Evolutionary conservation across 805 yeast genomes (phyloP), one percentile per base, ranked within the genome.

Genomic region (Metschnikowia peoriensis): DNA sequence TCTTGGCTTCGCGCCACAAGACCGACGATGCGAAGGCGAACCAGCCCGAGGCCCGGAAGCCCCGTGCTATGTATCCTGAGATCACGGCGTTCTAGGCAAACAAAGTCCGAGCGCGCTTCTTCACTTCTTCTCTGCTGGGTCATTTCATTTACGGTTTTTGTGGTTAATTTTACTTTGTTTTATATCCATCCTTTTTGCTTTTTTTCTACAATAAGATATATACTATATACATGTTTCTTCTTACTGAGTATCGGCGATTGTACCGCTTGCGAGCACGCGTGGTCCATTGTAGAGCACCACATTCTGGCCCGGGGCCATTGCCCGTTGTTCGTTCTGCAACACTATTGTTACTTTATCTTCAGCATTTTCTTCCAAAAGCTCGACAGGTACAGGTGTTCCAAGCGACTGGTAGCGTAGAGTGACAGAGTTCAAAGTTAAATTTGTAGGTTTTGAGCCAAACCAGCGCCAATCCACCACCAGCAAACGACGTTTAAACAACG

Each of bases 291-390:
- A 94, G 6, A 93, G 64, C 0, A 88, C 96, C 15, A 90, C 69
- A 58, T 81, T 85, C 66, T 93, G 99, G 0, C 98, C 99, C 0
- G 92, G 89, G 0, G 97, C 92, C 63, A 94, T 81, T 0, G 96
- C 97, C 46, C 90, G 70, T 35, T 81, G 80, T 32, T 72, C 66
- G 1, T 73, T 69, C 0, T 56, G 53, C 32, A 92, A 71, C 1
- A 54, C 51, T 1, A 77, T 22, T 1, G 44, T 50, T 2, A 48
- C 47, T 2, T 6, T 17, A 6, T 28, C 41, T 6, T 46, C 46
- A 0, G 70, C 52, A 1, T 53, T 50, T 17, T 69, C 54, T 4
- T 57, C 50, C 8, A 55, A n/a, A 6, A 27, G 5, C 9, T 58
- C 49, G 0, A 86, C 71, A 2, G 54, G 46, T 12, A 76, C 68